Evolutionary conservation across 768 basidiomycete genomes (phyloP).

Genomic region (Trametes villosa): DNA sequence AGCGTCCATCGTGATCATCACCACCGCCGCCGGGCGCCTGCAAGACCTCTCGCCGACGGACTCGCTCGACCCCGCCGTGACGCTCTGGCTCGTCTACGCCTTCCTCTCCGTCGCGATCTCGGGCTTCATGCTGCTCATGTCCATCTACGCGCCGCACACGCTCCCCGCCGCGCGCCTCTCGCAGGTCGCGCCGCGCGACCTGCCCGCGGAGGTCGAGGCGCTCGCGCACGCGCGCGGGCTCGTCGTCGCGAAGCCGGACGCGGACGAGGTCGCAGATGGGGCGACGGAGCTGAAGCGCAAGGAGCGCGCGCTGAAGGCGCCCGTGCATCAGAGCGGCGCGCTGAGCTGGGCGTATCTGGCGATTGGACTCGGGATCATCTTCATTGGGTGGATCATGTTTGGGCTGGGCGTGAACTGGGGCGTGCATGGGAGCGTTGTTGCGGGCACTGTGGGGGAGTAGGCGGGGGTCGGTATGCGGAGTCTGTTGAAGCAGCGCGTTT

Average conservation of each 20-base stretch:
- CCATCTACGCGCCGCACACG: slow-evolving; percentile 31
- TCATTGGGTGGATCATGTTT: slow-evolving; percentile 48
- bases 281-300: slow-evolving; percentile 29
- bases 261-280: slow-evolving; percentile 26
- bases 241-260: slow-evolving; percentile 16
- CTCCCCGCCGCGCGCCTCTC: slow-evolving; percentile 46
- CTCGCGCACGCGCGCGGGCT: slow-evolving; percentile 30
- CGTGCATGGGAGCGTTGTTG: slow-evolving; percentile 42
- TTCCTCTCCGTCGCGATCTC: slow-evolving; percentile 41
- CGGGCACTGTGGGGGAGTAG: slow-evolving; percentile 34
- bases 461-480: too few relatives aligned
- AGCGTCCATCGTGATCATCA: slow-evolving; percentile 48
- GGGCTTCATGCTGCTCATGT: slow-evolving; percentile 37
- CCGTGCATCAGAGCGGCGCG: slow-evolving; percentile 15
- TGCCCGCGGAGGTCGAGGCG: slow-evolving; percentile 37
- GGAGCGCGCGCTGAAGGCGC: slow-evolving; percentile 40
- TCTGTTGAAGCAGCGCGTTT: too few relatives aligned
- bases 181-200: slow-evolving; percentile 38
- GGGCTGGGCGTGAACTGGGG: slow-evolving; percentile 48
- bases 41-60: slow-evolving; percentile 41
- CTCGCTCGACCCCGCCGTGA: slow-evolving; percentile 43
- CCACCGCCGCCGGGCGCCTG: slow-evolving; percentile 45
- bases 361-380: slow-evolving; percentile 33
- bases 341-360: slow-evolving; percentile 31
- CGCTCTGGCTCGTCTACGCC: slow-evolving; percentile 46